Evolutionary conservation across 768 basidiomycete species (phyloP), one percentile per base, ranked within the genome.

Genomic region (Russula olivacea): DNA sequence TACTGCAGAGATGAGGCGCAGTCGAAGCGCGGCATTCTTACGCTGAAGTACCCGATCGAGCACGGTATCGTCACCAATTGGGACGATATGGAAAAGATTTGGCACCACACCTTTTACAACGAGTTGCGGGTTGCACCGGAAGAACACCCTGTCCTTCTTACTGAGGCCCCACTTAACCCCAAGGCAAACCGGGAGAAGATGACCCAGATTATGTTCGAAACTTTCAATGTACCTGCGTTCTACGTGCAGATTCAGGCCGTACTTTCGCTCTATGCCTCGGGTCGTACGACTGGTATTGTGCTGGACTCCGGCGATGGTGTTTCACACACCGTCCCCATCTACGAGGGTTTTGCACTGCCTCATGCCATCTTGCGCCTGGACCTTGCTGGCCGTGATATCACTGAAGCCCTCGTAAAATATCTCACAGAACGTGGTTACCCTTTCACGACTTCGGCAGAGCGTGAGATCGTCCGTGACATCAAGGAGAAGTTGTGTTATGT

Each of bases 31-130:
- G 93, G 94, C 81, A 92, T 96, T 74, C 81, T 96, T 67, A 89
- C 88, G 51, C 78, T 96, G 70, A 93, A 94, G 78, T 93, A 96
- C 79, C 93, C 91, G 57, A 93, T 93, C 69, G 90, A 93, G 75
- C 91, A 93, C 78, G 91, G 91, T 76, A 89, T 93, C 72, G 90
- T 96, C 74, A 94, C 93, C 76, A 94, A 97, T 85, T 97, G 94
- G 94, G 94, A 95, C 71, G 93, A 95, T 77, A 95, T 95, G 93
- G 94, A 96, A 80, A 94, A 95, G 80, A 95, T 95, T 75, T 96
- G 93, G 93, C 92, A 94, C 75, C 93, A 95, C 80, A 94, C 93
- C 36, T 96, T 95, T 78, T 95, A 87, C 78, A 88, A 88, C 71
- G 87, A 88, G 71, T 81, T 88, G 63, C 86, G 87, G 73, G 86